Conservation (phyloP, 139 green algal genomes). For the Micractinium conductrix region DNA sequence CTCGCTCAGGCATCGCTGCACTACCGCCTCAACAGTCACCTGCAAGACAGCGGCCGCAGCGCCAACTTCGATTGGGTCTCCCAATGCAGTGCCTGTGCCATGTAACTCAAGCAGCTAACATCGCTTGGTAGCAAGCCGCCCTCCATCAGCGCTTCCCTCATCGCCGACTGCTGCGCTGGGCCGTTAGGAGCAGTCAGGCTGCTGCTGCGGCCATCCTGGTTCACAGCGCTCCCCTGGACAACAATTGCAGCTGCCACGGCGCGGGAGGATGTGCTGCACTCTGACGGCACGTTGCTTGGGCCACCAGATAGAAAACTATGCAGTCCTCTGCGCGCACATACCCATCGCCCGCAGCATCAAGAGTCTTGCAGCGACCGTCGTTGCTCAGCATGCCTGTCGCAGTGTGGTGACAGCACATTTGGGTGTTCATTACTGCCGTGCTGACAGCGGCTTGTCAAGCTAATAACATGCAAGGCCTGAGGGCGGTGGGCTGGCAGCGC, state of each 20-base stretch:
- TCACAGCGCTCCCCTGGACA: slow-evolving; percentile 63
- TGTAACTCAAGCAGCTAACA: slow-evolving; percentile 45
- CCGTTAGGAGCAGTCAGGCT: slow-evolving; percentile 85
- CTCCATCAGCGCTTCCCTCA: slow-evolving; percentile 50
- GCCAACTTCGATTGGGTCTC: slow-evolving; percentile 56
- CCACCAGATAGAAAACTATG: slow-evolving; percentile 10
- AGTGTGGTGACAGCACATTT: no score
- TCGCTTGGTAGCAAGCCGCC: neutral
- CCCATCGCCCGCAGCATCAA: slow-evolving; percentile 66
- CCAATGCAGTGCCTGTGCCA: slow-evolving; percentile 63
- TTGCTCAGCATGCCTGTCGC: slow-evolving; percentile 34
- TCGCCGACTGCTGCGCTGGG: slow-evolving; percentile 69
- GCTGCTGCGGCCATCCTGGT: slow-evolving; percentile 87
- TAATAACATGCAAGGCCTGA: no score
- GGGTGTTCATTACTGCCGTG: slow-evolving; percentile 32
- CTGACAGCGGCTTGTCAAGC: slow-evolving; percentile 24
- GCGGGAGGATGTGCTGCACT: no score
- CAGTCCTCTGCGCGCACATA: slow-evolving; percentile 59
- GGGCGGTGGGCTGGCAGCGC: no score
- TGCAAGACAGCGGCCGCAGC: slow-evolving; percentile 4
- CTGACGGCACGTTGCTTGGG: no score
- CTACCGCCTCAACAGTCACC: no score
- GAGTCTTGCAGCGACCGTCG: slow-evolving; percentile 64
- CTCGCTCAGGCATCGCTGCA: no score
- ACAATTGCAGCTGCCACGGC: neutral